phyloP scores from a whole-genome alignment of 1,284 basidiomycete genomes.

The Cryptococcus sp. region DNA sequence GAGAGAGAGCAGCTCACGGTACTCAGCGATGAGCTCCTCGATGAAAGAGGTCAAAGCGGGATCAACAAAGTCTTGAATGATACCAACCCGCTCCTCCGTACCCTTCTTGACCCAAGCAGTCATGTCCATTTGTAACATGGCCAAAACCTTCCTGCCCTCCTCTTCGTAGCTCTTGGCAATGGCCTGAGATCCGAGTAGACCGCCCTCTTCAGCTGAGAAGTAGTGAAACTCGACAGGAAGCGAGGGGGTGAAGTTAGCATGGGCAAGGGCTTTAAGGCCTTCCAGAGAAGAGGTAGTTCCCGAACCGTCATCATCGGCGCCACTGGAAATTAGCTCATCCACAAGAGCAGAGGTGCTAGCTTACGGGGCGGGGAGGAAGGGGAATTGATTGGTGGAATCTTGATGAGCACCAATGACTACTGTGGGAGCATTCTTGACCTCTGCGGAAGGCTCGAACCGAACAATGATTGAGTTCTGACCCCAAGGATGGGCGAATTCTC shows the following conservation, averaged over 20 bases:
- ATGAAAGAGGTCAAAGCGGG: slow-evolving; percentile 67
- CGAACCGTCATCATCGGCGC: slow-evolving; percentile 77
- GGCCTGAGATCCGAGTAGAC: slow-evolving; percentile 91
- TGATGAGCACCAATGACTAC: slow-evolving; percentile 77
- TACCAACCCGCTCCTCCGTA: slow-evolving; percentile 78
- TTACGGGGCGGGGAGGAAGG: slow-evolving; percentile 84
- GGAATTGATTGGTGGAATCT: slow-evolving; percentile 84
- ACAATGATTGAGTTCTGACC: slow-evolving; percentile 82
- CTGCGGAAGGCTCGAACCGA: slow-evolving; percentile 48
- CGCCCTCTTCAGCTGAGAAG: slow-evolving; percentile 92
- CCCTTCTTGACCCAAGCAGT: slow-evolving; percentile 93
- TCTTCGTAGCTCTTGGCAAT: slow-evolving; percentile 74
- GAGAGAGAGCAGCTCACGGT: slow-evolving; percentile 49
- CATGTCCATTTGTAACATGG: slow-evolving; percentile 89
- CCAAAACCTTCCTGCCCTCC: slow-evolving; percentile 63
- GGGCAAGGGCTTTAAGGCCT: slow-evolving; percentile 75
- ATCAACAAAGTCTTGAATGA: slow-evolving; percentile 85
- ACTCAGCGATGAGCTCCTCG: slow-evolving; percentile 63
- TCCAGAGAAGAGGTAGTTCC: slow-evolving; percentile 90
- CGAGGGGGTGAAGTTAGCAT: slow-evolving; percentile 69
- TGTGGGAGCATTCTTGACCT: slow-evolving; percentile 46
- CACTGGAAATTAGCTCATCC: slow-evolving; percentile 9
- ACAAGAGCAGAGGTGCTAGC: slow-evolving; percentile 21
- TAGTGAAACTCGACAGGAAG: slow-evolving; percentile 86
- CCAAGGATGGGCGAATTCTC: slow-evolving; percentile 85